phyloP scores from a whole-genome alignment of 2,329 filamentous ascomycete species.

The Alternaria hordeiaustralica region DNA sequence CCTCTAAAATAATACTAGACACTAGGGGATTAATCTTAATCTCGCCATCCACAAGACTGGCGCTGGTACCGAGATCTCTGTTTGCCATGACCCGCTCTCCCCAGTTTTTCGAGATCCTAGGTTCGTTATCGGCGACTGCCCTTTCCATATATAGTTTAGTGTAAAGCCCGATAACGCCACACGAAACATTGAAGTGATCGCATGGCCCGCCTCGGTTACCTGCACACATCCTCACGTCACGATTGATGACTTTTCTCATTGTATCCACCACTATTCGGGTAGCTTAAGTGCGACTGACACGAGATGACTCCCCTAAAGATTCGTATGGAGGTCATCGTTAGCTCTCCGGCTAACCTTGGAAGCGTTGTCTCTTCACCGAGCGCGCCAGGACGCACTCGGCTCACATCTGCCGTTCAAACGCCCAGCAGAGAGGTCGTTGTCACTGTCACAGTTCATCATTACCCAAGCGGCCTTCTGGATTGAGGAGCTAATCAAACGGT shows the following conservation, averaged over 20 bases:
- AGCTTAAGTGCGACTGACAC: neutral
- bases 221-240: neutral
- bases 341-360: neutral
- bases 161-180: constrained; percentile 1
- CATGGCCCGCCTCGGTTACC: constrained; percentile 18
- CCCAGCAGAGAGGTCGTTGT: neutral
- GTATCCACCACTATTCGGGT: neutral
- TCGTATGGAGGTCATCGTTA: neutral
- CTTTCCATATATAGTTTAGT: neutral
- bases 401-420: neutral
- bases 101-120: constrained; percentile 1
- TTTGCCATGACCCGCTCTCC: neutral
- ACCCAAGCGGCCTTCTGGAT: neutral
- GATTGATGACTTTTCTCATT: neutral
- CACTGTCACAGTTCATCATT: neutral
- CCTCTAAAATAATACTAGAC: too few species aligned
- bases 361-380: neutral
- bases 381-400: neutral
- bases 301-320: neutral
- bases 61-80: constrained; percentile 1
- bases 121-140: neutral
- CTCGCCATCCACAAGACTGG: neutral
- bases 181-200: neutral
- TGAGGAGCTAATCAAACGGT: neutral
- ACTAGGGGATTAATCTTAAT: neutral